Percentiles rank a stretch among this genome's conserved stretches.
phyloP scores from a whole-genome alignment of 306 rosid genomes.

The Acacia melanoxylon region DNA sequence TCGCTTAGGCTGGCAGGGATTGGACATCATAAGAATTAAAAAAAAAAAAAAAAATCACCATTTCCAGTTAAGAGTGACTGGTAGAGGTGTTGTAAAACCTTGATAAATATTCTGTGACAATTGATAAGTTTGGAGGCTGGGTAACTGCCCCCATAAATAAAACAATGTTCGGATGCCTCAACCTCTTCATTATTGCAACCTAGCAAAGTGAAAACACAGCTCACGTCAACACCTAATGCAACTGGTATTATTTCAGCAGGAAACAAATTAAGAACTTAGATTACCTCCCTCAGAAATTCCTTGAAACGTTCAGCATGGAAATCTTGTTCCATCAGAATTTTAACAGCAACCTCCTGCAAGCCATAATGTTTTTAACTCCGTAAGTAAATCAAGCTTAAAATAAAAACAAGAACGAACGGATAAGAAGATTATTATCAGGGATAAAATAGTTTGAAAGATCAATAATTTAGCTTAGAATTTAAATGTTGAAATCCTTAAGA shows the following conservation, averaged over 20 bases:
- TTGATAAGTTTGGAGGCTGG: constrained; percentile 76
- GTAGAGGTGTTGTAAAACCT: constrained; percentile 50
- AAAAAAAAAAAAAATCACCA: neutral
- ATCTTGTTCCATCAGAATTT: constrained; percentile 88
- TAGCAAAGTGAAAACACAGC: constrained; percentile 34
- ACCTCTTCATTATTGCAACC: constrained; percentile 81
- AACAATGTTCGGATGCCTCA: constrained; percentile 88
- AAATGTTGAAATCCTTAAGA: neutral
- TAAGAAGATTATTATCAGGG: neutral
- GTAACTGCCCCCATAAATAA: constrained; percentile 93
- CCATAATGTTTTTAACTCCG: constrained; percentile 3
- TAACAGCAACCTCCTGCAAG: constrained; percentile 86
- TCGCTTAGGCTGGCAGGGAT: neutral
- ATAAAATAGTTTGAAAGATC: neutral
- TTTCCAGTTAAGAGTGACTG: neutral
- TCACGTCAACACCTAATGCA: neutral
- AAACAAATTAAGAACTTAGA: neutral
- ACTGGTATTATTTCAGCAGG: neutral
- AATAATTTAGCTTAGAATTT: constrained; percentile 1
- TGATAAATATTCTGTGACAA: constrained; percentile 86
- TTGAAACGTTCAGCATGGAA: constrained; percentile 68
- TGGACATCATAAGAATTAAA: neutral
- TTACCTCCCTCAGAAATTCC: constrained; percentile 87
- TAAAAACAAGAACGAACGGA: constrained; percentile 17
- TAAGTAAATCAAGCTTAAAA: neutral